A percentile compares a stretch with the other conserved stretches of the same genome.
Evolutionary conservation across 495 filamentous ascomycete species (phyloP).

Genomic region (Neurospora hispaniola): DNA sequence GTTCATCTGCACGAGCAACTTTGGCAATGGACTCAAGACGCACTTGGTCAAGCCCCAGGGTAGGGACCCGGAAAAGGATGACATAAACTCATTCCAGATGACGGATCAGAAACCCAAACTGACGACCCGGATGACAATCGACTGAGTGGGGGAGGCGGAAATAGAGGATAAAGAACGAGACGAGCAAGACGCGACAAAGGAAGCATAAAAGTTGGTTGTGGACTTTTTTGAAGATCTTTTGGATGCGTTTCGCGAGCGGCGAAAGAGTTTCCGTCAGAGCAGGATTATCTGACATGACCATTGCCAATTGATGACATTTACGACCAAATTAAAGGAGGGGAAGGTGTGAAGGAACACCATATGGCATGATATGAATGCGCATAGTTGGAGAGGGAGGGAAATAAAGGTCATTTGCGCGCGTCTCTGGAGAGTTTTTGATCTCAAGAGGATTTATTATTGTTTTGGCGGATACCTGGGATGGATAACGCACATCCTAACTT

Average conservation of each 20-base stretch:
- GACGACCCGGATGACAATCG: slow-evolving; percentile 78
- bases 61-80: slow-evolving; percentile 58
- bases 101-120: slow-evolving; percentile 49
- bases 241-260: background rate
- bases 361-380: background rate
- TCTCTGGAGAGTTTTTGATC: background rate
- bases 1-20: slow-evolving; percentile 78
- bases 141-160: slow-evolving; percentile 36
- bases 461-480: background rate
- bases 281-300: background rate
- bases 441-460: background rate
- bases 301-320: background rate
- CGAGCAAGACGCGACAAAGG: background rate
- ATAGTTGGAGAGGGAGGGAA: background rate
- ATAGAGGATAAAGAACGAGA: background rate
- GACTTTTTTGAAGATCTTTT: background rate
- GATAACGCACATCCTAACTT: background rate
- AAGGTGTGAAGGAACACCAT: slow-evolving; percentile 2
- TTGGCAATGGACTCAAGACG: slow-evolving; percentile 79
- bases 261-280: background rate
- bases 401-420: background rate
- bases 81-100: slow-evolving; percentile 59
- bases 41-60: slow-evolving; percentile 61
- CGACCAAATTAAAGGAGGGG: background rate
- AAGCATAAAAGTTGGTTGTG: slow-evolving; percentile 3